Conservation (phyloP, 2,329 filamentous ascomycete genomes). For the Cladosporium sp. region DNA sequence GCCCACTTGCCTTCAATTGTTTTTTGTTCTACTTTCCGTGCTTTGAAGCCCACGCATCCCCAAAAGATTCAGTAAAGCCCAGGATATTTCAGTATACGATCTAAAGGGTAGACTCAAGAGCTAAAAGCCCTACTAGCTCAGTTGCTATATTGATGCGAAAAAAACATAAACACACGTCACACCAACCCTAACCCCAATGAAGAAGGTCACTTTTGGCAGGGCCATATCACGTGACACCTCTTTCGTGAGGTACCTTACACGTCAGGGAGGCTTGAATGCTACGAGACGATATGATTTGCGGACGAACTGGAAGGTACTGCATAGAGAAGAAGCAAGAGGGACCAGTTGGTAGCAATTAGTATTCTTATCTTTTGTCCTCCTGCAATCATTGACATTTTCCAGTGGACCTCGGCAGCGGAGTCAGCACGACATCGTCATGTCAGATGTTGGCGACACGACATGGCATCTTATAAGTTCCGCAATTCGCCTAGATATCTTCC, state of each 20-base stretch:
- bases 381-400: not conserved
- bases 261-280: not conserved
- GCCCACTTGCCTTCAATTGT: too few relatives aligned
- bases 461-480: not conserved
- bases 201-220: not conserved
- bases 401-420: slow-evolving; percentile 1
- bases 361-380: not conserved
- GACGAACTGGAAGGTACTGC: not conserved
- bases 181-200: not conserved
- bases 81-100: not conserved
- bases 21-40: too few relatives aligned
- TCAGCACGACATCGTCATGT: slow-evolving; percentile 2
- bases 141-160: not conserved
- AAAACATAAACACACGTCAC: not conserved
- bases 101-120: not conserved
- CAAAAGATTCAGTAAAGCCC: not conserved
- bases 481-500: not conserved
- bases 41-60: not conserved
- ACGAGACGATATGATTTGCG: not conserved
- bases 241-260: not conserved
- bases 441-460: not conserved
- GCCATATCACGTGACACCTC: not conserved
- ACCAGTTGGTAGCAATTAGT: not conserved
- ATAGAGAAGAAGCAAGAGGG: not conserved
- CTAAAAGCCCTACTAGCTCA: not conserved